These are phyloP conservation scores for Shiraia sp. DNA, from an alignment of 2,329 filamentous ascomycete species.

Conservation along the genomic window DNA sequence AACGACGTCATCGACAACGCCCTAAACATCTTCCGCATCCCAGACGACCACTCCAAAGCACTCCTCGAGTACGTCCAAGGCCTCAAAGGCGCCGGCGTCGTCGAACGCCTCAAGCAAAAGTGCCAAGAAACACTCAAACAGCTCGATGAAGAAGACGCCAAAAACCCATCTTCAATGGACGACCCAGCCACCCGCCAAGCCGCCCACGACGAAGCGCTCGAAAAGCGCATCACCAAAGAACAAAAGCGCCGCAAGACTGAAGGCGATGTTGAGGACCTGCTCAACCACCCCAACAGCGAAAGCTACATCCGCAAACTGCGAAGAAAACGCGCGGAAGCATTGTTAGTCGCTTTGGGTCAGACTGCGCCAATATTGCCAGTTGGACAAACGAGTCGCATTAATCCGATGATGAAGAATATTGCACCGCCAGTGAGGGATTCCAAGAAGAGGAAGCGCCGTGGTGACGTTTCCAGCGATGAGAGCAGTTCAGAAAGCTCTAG, in stretches of 20 bases:
- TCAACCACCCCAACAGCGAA: slow-evolving; percentile 29
- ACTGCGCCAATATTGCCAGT: slow-evolving; percentile 26
- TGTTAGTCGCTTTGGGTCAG: slow-evolving; percentile 34
- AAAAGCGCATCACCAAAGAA: slow-evolving; percentile 38
- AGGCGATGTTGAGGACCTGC: slow-evolving; percentile 30
- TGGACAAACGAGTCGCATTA: slow-evolving; percentile 15
- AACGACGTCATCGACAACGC: slow-evolving; percentile 81
- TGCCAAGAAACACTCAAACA: slow-evolving; percentile 64
- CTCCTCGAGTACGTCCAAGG: slow-evolving; percentile 80
- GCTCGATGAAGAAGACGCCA: slow-evolving; percentile 48
- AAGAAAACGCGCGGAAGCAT: slow-evolving; percentile 35
- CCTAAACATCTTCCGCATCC: slow-evolving; percentile 73
- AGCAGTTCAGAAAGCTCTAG: slow-evolving; percentile 39
- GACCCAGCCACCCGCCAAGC: slow-evolving; percentile 38
- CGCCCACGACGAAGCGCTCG: slow-evolving; percentile 42
- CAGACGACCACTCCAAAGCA: slow-evolving; percentile 67
- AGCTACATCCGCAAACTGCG: slow-evolving; percentile 41
- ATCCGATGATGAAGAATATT: slow-evolving; percentile 18
- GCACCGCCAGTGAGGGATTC: slow-evolving; percentile 16
- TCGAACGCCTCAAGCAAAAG: slow-evolving; percentile 66
- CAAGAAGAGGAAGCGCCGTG: slow-evolving; percentile 35
- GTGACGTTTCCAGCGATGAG: slow-evolving; percentile 35
- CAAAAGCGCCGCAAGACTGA: slow-evolving; percentile 37
- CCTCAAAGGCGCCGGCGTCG: slow-evolving; percentile 72
- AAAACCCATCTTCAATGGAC: slow-evolving; percentile 35